Evolutionary conservation across 306 rosid genomes (phyloP).

Genomic region (Argentina anserina): DNA sequence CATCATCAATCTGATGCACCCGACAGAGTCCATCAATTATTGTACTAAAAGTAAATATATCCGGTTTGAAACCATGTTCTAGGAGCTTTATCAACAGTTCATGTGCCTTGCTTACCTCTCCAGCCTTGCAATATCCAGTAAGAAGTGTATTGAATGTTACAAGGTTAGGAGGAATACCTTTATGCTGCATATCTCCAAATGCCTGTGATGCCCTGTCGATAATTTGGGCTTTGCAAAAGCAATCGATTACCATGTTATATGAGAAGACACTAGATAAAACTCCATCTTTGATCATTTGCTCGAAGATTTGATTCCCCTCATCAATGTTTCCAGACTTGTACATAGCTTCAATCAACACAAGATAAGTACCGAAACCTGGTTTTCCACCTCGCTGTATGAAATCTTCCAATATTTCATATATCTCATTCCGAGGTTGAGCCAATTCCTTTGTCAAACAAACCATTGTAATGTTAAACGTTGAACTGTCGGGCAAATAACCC

Average conservation of each 20-base stretch:
- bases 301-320: constrained; percentile 45
- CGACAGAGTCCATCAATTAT: constrained; percentile 78
- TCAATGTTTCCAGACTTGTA: constrained; percentile 45
- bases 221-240: constrained; percentile 60
- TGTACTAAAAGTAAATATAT: constrained; percentile 71
- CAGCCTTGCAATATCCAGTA: constrained; percentile 59
- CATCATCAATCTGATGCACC: constrained; percentile 42
- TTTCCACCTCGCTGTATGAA: constrained; percentile 47
- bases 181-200: constrained; percentile 49
- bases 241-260: constrained; percentile 70
- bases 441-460: constrained; percentile 60
- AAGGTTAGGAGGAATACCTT: constrained; percentile 62
- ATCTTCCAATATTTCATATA: constrained; percentile 45
- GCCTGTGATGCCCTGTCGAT: constrained; percentile 54
- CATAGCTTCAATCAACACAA: constrained; percentile 51
- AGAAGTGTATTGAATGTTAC: constrained; percentile 83
- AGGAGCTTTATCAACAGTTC: constrained; percentile 63
- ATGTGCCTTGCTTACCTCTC: constrained; percentile 45
- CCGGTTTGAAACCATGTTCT: constrained; percentile 55
- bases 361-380: constrained; percentile 53
- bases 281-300: constrained; percentile 48
- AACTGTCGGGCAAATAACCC: constrained; percentile 60
- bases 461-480: constrained; percentile 50
- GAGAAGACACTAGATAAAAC: constrained; percentile 49
- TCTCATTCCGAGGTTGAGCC: constrained; percentile 34